Conservation (phyloP, 2,329 filamentous ascomycete species). For the Trichophyton benhamiae region DNA sequence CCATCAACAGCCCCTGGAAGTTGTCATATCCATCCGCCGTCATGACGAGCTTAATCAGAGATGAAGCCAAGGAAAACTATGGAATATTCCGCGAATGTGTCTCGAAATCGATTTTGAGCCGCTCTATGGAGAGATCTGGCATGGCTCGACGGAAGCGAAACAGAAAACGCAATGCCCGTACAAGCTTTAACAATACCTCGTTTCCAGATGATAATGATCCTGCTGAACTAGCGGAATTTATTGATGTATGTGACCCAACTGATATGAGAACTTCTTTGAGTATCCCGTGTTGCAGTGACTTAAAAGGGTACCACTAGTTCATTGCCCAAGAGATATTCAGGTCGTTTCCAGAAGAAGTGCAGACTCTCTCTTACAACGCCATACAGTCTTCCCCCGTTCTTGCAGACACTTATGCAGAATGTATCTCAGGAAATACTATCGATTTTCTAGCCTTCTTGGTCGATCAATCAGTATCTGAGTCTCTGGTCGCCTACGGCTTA, state of each 20-base stretch:
- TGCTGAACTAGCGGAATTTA: slow-evolving; percentile 66
- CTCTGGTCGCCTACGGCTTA: slow-evolving; percentile 54
- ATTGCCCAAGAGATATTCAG: slow-evolving; percentile 58
- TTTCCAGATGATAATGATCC: slow-evolving; percentile 30
- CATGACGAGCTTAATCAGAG: not conserved
- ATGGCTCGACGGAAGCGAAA: slow-evolving; percentile 24
- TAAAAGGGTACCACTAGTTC: slow-evolving; percentile 39
- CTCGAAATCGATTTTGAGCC: slow-evolving; percentile 55
- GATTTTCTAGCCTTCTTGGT: slow-evolving; percentile 43
- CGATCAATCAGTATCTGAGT: slow-evolving; percentile 52
- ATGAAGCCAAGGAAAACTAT: slow-evolving; percentile 38
- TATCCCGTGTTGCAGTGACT: not conserved
- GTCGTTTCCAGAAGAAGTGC: slow-evolving; percentile 49
- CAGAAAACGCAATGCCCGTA: slow-evolving; percentile 10
- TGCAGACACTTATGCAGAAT: slow-evolving; percentile 44
- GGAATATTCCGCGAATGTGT: slow-evolving; percentile 63
- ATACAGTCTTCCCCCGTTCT: slow-evolving; percentile 41
- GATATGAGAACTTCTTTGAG: slow-evolving; percentile 4
- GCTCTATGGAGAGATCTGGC: slow-evolving; percentile 39
- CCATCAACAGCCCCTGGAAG: no score
- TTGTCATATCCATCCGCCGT: not conserved
- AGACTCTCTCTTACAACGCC: slow-evolving; percentile 48
- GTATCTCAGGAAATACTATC: slow-evolving; percentile 42
- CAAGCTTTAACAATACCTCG: slow-evolving; percentile 10
- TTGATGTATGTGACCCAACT: slow-evolving; percentile 41